Percentiles rank a stretch among this genome's conserved stretches.
Evolutionary conservation across 2,329 filamentous ascomycete genomes (phyloP).

Genomic region (Pseudocercospora pini-densiflorae): DNA sequence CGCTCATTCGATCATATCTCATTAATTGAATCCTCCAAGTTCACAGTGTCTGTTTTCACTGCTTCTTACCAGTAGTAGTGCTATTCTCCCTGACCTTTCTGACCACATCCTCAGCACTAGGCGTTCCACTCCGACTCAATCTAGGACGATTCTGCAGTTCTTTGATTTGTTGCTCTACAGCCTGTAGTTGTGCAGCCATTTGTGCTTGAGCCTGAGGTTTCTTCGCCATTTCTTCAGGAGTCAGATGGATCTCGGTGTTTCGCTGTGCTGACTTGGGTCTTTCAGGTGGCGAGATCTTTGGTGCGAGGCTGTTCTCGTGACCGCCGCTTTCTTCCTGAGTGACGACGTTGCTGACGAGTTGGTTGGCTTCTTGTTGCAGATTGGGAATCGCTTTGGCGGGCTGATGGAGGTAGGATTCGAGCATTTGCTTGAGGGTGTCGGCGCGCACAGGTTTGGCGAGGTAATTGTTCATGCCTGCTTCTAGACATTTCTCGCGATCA

Average conservation of each 20-base stretch:
- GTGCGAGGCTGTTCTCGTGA: slow-evolving; percentile 1
- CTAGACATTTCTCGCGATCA: slow-evolving; percentile 92
- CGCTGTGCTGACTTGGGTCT: slow-evolving; percentile 26
- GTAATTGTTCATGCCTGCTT: slow-evolving; percentile 97
- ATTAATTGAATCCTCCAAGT: background rate
- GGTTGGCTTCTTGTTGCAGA: slow-evolving; percentile 51
- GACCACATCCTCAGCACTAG: background rate
- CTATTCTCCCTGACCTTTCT: background rate
- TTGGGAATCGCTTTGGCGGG: slow-evolving; percentile 50
- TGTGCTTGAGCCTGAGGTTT: slow-evolving; percentile 25
- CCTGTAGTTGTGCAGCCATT: slow-evolving; percentile 24
- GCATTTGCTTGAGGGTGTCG: slow-evolving; percentile 81
- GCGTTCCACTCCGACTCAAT: background rate
- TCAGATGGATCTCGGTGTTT: slow-evolving; percentile 34
- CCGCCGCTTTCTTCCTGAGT: slow-evolving; percentile 18
- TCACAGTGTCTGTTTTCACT: background rate
- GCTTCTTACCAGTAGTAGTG: background rate
- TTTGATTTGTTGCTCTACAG: slow-evolving; percentile 25
- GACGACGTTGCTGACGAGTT: slow-evolving; percentile 45
- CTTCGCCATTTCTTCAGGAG: slow-evolving; percentile 36
- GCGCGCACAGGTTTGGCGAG: slow-evolving; percentile 93
- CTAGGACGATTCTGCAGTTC: slow-evolving; percentile 19
- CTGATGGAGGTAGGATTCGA: slow-evolving; percentile 68
- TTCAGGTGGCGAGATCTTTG: slow-evolving; percentile 11
- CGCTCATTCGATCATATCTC: background rate